phyloP scores from a whole-genome alignment of 208 protist species.

The Zelonia costaricensis region DNA sequence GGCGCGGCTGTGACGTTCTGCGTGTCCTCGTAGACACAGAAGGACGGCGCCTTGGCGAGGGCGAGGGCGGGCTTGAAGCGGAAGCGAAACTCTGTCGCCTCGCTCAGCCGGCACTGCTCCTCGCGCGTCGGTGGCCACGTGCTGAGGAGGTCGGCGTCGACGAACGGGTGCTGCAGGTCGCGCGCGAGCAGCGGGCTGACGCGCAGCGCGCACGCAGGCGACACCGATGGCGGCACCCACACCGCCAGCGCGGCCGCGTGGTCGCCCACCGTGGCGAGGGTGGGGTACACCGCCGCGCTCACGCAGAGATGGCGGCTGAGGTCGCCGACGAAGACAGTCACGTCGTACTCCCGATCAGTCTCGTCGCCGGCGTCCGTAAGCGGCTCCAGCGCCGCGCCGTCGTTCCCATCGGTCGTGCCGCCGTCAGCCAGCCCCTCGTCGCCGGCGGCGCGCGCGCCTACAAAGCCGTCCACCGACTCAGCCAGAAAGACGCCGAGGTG shows the following conservation, averaged over 20 bases:
- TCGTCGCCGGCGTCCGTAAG: constrained; percentile 16
- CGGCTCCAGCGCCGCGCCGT: not conserved
- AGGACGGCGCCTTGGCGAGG: not conserved
- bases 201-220: constrained; percentile 19
- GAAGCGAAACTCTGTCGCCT: constrained; percentile 10
- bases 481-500: constrained; percentile 21
- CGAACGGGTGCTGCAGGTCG: not conserved
- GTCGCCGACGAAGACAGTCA: constrained; percentile 22
- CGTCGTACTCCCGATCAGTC: constrained; percentile 8
- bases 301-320: constrained; percentile 18
- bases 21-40: constrained; percentile 17
- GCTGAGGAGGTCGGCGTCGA: constrained; percentile 2
- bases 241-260: not conserved
- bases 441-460: not conserved
- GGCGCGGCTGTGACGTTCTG: not conserved
- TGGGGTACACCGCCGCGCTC: constrained; percentile 17
- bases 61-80: constrained; percentile 9
- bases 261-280: constrained; percentile 5
- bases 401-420: not conserved
- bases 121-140: constrained; percentile 4
- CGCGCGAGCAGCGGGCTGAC: not conserved
- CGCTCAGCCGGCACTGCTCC: constrained; percentile 9
- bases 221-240: constrained; percentile 19
- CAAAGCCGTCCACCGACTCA: not conserved
- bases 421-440: constrained; percentile 1